Conservation (phyloP, 192 early-diverging fungal species). For the Rhizoclosmatium sp. region DNA sequence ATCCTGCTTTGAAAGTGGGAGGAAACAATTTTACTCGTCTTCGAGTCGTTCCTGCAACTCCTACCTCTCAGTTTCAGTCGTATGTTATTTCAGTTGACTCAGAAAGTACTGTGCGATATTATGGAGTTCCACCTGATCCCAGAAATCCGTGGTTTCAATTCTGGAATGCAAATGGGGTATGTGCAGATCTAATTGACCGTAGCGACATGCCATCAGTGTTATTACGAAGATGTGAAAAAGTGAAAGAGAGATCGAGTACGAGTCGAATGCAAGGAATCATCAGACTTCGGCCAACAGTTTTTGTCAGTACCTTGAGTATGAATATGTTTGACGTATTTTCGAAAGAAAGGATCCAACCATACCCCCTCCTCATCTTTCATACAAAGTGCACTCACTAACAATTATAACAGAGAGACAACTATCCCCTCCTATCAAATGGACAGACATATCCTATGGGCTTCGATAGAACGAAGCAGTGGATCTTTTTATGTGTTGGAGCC, state of each 20-base stretch:
- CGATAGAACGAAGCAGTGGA: slow-evolving; percentile 14
- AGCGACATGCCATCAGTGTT: too few species aligned
- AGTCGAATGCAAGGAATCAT: too few species aligned
- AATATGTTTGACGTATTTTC: too few species aligned
- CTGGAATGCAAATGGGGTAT: neutral
- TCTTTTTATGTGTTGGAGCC: slow-evolving; percentile 17
- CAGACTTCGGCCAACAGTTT: too few species aligned
- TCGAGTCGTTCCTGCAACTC: neutral
- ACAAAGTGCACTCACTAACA: neutral
- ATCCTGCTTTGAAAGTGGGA: neutral
- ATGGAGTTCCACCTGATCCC: neutral
- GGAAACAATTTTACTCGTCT: neutral
- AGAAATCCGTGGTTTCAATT: neutral
- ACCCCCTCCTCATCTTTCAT: neutral
- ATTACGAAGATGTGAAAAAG: too few species aligned
- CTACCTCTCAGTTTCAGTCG: neutral
- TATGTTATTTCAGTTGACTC: slow-evolving; percentile 9
- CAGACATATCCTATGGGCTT: neutral
- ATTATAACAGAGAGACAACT: neutral
- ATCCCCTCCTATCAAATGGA: slow-evolving; percentile 9
- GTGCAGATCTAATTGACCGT: too few species aligned
- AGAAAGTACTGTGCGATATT: neutral
- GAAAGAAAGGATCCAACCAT: neutral
- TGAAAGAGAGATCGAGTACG: too few species aligned
- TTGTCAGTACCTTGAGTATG: too few species aligned